A percentile compares a stretch with the other conserved stretches of the same genome.
Conservation (phyloP, 179 eudicot species). For the Patellifolia procumbens region DNA sequence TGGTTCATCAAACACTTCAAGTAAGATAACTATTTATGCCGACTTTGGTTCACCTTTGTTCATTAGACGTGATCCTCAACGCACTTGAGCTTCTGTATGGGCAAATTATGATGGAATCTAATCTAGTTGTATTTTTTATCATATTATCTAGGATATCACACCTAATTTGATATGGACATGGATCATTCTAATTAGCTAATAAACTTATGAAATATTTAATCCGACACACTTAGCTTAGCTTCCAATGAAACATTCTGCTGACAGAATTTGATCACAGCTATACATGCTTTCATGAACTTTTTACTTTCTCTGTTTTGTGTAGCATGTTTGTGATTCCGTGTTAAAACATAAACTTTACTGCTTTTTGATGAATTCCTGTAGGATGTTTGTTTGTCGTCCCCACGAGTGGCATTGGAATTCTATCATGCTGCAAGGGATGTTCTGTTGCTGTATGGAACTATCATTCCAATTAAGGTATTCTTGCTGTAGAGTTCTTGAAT, state of each 20-base stretch:
- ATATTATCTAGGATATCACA: background rate
- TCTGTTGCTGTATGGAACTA: slow-evolving; percentile 80
- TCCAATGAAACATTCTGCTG: background rate
- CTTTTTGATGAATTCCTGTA: slow-evolving; percentile 37
- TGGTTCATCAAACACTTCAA: slow-evolving; percentile 86
- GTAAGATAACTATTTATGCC: slow-evolving; percentile 35
- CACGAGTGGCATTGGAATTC: slow-evolving; percentile 84
- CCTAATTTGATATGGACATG: background rate
- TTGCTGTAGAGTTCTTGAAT: slow-evolving; percentile 15
- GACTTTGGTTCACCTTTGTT: slow-evolving; percentile 1
- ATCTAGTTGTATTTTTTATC: background rate
- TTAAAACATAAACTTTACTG: background rate
- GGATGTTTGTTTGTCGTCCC: slow-evolving; percentile 91
- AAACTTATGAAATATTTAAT: background rate
- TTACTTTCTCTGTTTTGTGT: background rate
- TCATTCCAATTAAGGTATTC: slow-evolving; percentile 89
- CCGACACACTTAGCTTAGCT: background rate
- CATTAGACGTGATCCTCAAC: background rate
- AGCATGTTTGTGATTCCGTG: background rate
- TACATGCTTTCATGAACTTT: background rate
- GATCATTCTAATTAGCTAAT: background rate
- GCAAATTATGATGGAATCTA: background rate
- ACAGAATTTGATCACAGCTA: background rate
- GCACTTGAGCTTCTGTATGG: slow-evolving; percentile 3
- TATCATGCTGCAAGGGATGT: slow-evolving; percentile 93